A percentile compares a stretch with the other conserved stretches of the same genome.
Conservation (phyloP, 768 basidiomycete species). For the Mycena haematopus region DNA sequence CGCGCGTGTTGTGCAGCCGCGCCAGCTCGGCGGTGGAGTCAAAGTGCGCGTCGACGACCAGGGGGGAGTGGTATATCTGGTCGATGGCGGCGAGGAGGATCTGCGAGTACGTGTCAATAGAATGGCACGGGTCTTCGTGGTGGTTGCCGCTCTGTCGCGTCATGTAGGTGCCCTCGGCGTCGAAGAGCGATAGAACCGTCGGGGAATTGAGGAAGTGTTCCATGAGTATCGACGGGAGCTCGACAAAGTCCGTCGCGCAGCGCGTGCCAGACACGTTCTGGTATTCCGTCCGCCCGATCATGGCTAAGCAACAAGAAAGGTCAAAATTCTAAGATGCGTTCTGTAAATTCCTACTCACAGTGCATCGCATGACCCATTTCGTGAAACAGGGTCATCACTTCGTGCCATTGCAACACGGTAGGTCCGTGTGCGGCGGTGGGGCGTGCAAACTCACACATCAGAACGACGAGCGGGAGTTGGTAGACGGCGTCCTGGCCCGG, state of each 20-base stretch:
- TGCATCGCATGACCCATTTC: conserved; percentile 99
- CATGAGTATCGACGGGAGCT: conserved; percentile 98
- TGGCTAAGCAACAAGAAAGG: conserved; percentile 67
- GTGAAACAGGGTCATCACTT: conserved; percentile 93
- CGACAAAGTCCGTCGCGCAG: conserved; percentile 98
- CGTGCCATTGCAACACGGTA: conserved; percentile 87
- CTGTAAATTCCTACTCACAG: conserved; percentile 80
- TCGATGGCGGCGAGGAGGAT: conserved; percentile 90
- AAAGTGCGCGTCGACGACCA: conserved; percentile 60
- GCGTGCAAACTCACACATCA: conserved; percentile 85
- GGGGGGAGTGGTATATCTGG: conserved; percentile 86
- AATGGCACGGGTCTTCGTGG: conserved; percentile 76
- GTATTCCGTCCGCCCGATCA: conserved; percentile 97
- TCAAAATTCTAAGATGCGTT: conserved; percentile 8
- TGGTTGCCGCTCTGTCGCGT: conserved; percentile 61
- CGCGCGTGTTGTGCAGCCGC: conserved; percentile 67
- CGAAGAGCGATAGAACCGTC: conserved; percentile 80
- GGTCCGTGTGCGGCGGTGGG: conserved; percentile 67
- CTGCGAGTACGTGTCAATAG: conserved; percentile 90
- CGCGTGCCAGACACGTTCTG: conserved; percentile 98
- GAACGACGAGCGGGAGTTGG: conserved; percentile 90
- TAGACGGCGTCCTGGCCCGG: conserved; percentile 72
- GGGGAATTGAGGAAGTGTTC: conserved; percentile 94
- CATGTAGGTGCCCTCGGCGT: conserved; percentile 53
- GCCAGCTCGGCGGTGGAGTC: conserved; percentile 75